Conservation (phyloP, 495 filamentous ascomycete species). For the Schizothecium vesticola region DNA sequence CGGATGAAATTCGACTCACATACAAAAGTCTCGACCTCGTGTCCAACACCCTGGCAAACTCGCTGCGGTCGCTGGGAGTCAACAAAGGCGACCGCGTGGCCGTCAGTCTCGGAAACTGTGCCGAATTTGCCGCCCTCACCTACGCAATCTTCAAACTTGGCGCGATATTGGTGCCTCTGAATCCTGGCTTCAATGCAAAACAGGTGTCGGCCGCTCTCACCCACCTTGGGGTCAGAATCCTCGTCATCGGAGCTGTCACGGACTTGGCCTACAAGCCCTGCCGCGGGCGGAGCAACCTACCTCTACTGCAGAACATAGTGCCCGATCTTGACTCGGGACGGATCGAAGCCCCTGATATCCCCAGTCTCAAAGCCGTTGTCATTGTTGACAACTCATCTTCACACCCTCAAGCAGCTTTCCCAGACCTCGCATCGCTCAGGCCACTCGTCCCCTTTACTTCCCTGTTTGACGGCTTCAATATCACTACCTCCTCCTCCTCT, state of each 20-base stretch:
- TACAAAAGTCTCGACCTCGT: slow-evolving; percentile 68
- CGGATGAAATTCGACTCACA: slow-evolving; percentile 51
- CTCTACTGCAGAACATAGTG: slow-evolving; percentile 60
- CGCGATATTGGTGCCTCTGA: slow-evolving; percentile 85
- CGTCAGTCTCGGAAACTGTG: slow-evolving; percentile 77
- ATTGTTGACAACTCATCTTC: slow-evolving; percentile 74
- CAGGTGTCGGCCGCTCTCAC: slow-evolving; percentile 75
- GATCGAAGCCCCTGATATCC: slow-evolving; percentile 60
- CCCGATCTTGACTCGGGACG: slow-evolving; percentile 49
- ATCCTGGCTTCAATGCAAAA: slow-evolving; percentile 77
- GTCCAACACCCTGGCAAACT: slow-evolving; percentile 73
- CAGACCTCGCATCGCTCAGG: slow-evolving; percentile 16
- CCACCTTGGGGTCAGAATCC: slow-evolving; percentile 68
- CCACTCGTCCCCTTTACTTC: slow-evolving; percentile 51
- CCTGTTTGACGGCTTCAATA: slow-evolving; percentile 33
- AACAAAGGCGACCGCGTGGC: slow-evolving; percentile 80
- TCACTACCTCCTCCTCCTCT: slow-evolving; percentile 23
- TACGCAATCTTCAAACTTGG: slow-evolving; percentile 93
- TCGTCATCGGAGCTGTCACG: slow-evolving; percentile 80
- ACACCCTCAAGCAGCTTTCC: slow-evolving; percentile 32
- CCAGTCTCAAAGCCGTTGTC: slow-evolving; percentile 64
- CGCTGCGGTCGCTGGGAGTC: slow-evolving; percentile 68
- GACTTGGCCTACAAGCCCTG: slow-evolving; percentile 78
- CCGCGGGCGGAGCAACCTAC: slow-evolving; percentile 62
- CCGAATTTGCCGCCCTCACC: slow-evolving; percentile 74